Evolutionary conservation across 2,329 filamentous ascomycete species (phyloP).

Genomic region (Pyrenochaeta sp.): DNA sequence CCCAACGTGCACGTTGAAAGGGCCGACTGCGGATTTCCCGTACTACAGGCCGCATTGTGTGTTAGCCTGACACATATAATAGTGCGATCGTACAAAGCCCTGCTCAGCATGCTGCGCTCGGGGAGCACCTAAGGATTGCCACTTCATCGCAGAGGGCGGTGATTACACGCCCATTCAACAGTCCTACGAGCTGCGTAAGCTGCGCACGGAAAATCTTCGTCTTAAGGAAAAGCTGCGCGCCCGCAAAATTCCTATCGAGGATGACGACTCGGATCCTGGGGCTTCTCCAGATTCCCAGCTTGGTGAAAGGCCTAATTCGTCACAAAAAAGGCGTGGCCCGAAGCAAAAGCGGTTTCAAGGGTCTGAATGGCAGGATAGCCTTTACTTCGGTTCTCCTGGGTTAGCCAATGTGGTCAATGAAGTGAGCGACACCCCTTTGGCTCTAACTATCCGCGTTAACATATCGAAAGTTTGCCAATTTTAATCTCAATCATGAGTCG

Average conservation of each 20-base stretch:
- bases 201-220: slow-evolving; percentile 56
- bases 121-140: slow-evolving; percentile 57
- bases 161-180: slow-evolving; percentile 58
- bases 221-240: slow-evolving; percentile 54
- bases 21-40: neutral
- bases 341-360: slow-evolving; percentile 51
- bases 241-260: slow-evolving; percentile 45
- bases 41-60: no score
- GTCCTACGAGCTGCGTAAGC: slow-evolving; percentile 57
- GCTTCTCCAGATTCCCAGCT: slow-evolving; percentile 30
- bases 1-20: neutral
- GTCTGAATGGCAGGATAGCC: slow-evolving; percentile 53
- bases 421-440: slow-evolving; percentile 36
- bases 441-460: slow-evolving; percentile 21
- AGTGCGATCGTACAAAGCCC: slow-evolving; percentile 61
- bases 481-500: slow-evolving; percentile 45
- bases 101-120: slow-evolving; percentile 60
- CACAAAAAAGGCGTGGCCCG: slow-evolving; percentile 30
- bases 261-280: slow-evolving; percentile 44
- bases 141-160: slow-evolving; percentile 57
- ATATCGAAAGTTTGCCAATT: slow-evolving; percentile 51
- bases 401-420: slow-evolving; percentile 58
- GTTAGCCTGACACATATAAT: neutral
- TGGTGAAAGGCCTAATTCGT: slow-evolving; percentile 27
- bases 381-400: slow-evolving; percentile 61